Conservation (phyloP, 768 basidiomycete genomes). For the Xerocomellus intermedius region DNA sequence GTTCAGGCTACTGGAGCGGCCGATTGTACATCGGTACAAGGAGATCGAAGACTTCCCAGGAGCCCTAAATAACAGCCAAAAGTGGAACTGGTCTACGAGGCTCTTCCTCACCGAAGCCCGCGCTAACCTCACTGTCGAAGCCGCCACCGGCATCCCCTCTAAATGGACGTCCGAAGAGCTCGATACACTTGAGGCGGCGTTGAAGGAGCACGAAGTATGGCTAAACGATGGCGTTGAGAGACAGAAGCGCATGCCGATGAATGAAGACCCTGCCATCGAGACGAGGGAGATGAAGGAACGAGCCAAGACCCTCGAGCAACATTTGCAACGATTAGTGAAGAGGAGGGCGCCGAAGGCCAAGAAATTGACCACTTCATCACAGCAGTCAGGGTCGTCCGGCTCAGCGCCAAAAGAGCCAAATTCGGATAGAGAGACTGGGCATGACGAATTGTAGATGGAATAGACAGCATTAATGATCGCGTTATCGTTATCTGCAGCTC, state of each 20-base stretch:
- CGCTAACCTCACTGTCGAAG: slow-evolving; percentile 67
- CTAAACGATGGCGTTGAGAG: slow-evolving; percentile 75
- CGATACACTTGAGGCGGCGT: slow-evolving; percentile 67
- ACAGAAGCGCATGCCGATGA: slow-evolving; percentile 70
- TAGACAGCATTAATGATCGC: slow-evolving; percentile 12
- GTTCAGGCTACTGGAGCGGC: slow-evolving; percentile 68
- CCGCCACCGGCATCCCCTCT: slow-evolving; percentile 56
- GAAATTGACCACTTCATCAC: slow-evolving; percentile 38
- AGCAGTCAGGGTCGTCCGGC: slow-evolving; percentile 12
- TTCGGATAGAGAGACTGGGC: slow-evolving; percentile 21
- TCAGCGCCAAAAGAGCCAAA: slow-evolving; percentile 18
- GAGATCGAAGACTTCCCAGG: slow-evolving; percentile 86
- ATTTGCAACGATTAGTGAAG: slow-evolving; percentile 64
- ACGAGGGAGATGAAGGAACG: slow-evolving; percentile 83
- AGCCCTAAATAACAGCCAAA: slow-evolving; percentile 77
- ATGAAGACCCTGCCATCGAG: slow-evolving; percentile 85
- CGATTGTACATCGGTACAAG: slow-evolving; percentile 82
- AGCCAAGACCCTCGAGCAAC: slow-evolving; percentile 76
- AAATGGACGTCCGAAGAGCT: slow-evolving; percentile 90
- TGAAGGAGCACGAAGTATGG: slow-evolving; percentile 85
- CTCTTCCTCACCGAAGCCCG: slow-evolving; percentile 85
- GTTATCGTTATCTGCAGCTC: not conserved
- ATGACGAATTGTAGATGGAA: slow-evolving; percentile 31
- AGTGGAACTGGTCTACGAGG: slow-evolving; percentile 84
- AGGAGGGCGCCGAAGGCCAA: slow-evolving; percentile 65